These are phyloP conservation scores for Auricularia cornea DNA, from an alignment of 768 basidiomycete species.

Conservation along the genomic window DNA sequence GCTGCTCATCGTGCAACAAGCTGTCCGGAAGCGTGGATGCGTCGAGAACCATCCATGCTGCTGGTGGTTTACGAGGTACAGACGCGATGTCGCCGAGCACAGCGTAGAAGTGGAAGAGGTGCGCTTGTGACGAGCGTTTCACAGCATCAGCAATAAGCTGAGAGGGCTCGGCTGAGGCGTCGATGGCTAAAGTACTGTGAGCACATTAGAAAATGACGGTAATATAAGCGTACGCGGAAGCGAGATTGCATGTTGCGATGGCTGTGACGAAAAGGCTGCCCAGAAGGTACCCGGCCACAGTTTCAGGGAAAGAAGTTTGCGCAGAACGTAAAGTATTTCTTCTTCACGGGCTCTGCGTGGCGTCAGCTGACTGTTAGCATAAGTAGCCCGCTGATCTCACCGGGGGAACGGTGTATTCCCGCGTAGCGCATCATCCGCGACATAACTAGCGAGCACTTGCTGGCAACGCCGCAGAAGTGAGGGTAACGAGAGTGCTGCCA, in stretches of 20 bases:
- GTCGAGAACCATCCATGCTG: constrained; percentile 40
- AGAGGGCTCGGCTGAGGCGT: constrained; percentile 39
- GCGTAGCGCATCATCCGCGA: constrained; percentile 80
- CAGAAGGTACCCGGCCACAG: constrained; percentile 71
- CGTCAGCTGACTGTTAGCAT: background rate
- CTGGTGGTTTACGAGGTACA: constrained; percentile 57
- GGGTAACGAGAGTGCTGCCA: constrained; percentile 67
- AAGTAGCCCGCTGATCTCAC: constrained; percentile 28
- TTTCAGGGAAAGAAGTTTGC: constrained; percentile 62
- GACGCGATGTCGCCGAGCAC: constrained; percentile 73
- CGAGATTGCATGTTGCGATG: constrained; percentile 42
- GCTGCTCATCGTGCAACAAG: background rate
- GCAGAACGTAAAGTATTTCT: constrained; percentile 77
- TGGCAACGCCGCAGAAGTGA: constrained; percentile 72
- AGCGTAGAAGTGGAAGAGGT: constrained; percentile 83
- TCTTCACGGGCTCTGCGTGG: constrained; percentile 62
- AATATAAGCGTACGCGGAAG: constrained; percentile 45
- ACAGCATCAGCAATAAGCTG: constrained; percentile 61
- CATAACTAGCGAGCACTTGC: constrained; percentile 55
- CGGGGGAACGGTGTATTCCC: constrained; percentile 84
- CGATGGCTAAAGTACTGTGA: constrained; percentile 24
- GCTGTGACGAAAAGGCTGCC: constrained; percentile 63
- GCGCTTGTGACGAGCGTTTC: constrained; percentile 67
- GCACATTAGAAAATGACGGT: background rate
- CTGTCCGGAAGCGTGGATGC: background rate